Evolutionary conservation across 768 basidiomycete species (phyloP).

Genomic region (Suillus lakei): DNA sequence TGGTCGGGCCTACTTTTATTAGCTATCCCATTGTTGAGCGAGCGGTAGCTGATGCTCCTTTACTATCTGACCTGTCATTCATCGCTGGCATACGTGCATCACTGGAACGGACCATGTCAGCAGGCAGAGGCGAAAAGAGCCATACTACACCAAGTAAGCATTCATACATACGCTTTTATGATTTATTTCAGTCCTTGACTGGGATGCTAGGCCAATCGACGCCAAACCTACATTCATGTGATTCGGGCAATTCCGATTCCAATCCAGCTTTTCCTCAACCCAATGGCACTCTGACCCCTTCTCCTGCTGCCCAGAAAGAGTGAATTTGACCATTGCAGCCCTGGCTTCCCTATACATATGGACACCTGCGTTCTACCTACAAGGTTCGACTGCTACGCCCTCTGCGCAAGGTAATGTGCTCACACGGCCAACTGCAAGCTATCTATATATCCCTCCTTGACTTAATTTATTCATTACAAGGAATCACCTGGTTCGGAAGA

Average conservation of each 20-base stretch:
- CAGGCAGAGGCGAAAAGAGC: slow-evolving; percentile 33
- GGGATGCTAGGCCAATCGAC: background rate
- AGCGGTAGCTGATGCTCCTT: slow-evolving; percentile 54
- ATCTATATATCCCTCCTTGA: background rate
- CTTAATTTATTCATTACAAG: background rate
- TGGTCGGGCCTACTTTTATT: background rate
- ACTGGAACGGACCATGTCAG: slow-evolving; percentile 50
- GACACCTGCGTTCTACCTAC: background rate
- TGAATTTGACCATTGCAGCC: background rate
- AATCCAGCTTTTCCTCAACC: background rate
- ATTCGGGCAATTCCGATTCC: background rate
- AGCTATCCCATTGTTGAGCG: slow-evolving; percentile 74
- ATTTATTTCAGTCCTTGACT: background rate
- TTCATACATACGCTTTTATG: slow-evolving; percentile 13
- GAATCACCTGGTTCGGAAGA: background rate
- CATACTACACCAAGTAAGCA: slow-evolving; percentile 6
- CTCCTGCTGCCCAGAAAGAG: background rate
- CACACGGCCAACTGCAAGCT: background rate
- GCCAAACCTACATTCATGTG: background rate
- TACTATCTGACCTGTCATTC: slow-evolving; percentile 54
- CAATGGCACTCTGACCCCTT: background rate
- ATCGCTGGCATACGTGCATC: slow-evolving; percentile 46
- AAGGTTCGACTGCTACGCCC: background rate
- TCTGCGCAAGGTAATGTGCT: slow-evolving; percentile 1
- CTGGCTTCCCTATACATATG: background rate